Evolutionary conservation across 768 basidiomycete species (phyloP).

Genomic region (Agrocybe pediades): DNA sequence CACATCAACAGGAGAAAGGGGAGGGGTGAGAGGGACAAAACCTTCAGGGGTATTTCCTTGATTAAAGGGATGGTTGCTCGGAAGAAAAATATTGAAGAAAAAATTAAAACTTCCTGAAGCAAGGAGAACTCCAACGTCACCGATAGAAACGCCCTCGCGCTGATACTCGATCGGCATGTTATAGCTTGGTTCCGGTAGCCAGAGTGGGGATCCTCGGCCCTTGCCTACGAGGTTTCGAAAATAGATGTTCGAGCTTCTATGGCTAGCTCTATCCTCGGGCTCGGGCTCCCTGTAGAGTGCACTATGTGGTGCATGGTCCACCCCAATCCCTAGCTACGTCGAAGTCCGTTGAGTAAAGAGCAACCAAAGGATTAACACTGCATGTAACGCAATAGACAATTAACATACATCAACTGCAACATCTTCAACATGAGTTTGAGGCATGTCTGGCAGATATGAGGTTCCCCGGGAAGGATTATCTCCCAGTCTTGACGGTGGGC

Average conservation of each 20-base stretch:
- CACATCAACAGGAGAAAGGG: neutral
- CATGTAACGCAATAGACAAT: too few relatives aligned
- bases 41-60: conserved; percentile 8
- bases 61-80: conserved; percentile 11
- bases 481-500: too few relatives aligned
- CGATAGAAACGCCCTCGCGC: conserved; percentile 10
- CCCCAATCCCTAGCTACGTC: too few relatives aligned
- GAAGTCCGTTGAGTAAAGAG: too few relatives aligned
- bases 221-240: conserved; percentile 13
- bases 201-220: conserved; percentile 14
- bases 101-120: conserved; percentile 15
- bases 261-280: too few relatives aligned
- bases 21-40: conserved; percentile 5
- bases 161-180: conserved; percentile 11
- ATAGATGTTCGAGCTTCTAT: conserved; percentile 15
- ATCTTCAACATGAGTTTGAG: too few relatives aligned
- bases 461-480: too few relatives aligned
- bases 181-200: conserved; percentile 14
- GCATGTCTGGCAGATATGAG: too few relatives aligned
- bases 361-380: too few relatives aligned
- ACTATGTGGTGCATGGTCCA: too few relatives aligned
- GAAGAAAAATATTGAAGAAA: conserved; percentile 17
- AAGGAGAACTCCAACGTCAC: conserved; percentile 20
- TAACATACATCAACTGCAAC: too few relatives aligned
- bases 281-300: too few relatives aligned